Conservation (phyloP, 306 rosid species). For the Astragalus membranaceus region DNA sequence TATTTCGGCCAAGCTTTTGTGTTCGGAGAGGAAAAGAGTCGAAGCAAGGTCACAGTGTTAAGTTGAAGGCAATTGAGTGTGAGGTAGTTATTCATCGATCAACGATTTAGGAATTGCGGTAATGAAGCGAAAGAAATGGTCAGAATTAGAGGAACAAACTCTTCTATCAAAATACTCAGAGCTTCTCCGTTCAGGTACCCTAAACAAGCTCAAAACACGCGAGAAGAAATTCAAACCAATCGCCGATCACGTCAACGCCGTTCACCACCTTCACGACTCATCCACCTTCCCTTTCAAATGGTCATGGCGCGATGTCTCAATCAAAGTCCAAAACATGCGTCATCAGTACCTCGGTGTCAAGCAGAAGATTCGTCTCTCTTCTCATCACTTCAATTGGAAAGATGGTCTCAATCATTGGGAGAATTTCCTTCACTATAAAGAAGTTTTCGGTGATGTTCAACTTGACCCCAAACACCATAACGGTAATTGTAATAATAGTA, state of each 20-base stretch:
- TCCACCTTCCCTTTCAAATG: slow-evolving; percentile 72
- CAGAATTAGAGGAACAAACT: slow-evolving; percentile 80
- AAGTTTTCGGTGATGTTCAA: slow-evolving; percentile 79
- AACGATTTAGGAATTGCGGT: neutral
- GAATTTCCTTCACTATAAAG: slow-evolving; percentile 74
- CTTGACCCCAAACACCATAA: slow-evolving; percentile 27
- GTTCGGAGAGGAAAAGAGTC: too few species aligned
- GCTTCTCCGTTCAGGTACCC: slow-evolving; percentile 55
- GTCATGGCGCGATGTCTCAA: slow-evolving; percentile 98
- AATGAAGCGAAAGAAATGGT: slow-evolving; percentile 99
- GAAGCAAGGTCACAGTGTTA: neutral
- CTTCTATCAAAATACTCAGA: slow-evolving; percentile 70
- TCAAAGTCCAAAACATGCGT: slow-evolving; percentile 98
- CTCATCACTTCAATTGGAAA: slow-evolving; percentile 70
- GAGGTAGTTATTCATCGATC: neutral
- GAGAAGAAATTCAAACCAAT: slow-evolving; percentile 96
- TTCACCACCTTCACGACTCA: slow-evolving; percentile 63
- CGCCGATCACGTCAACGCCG: slow-evolving; percentile 77
- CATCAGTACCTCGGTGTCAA: slow-evolving; percentile 91
- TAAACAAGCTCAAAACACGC: slow-evolving; percentile 75
- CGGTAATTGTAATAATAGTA: neutral
- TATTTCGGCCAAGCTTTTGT: too few species aligned
- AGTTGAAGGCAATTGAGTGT: neutral
- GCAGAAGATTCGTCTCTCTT: slow-evolving; percentile 76
- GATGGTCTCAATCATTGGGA: slow-evolving; percentile 91